Base-by-base conservation (phyloP, 305 asterid species). In the Fraxinus dipetala region DNA sequence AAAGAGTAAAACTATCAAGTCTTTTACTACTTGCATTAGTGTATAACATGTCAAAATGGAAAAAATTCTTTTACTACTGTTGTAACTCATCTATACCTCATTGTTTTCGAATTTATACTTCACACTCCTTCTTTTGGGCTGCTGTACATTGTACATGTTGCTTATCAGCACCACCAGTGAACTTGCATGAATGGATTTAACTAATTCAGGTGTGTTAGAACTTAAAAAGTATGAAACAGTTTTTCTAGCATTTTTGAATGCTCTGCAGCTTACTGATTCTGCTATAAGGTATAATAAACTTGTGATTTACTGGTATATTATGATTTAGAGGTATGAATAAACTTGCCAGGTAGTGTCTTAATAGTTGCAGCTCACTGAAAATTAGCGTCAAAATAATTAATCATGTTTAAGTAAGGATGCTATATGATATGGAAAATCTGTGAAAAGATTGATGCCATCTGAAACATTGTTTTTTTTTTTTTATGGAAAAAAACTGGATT, bases 371-470 rank as follows among this genome's bases (percentile, higher is more conserved):
- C 81, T 76, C 18, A 18, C 22, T 48, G 2, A 34, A 26, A 18
- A 20, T 16, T 69, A 30, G 16, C 22, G 24, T 77, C 34, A 40
- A 65, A 40, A 35, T 78, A 76, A 40, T 24, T 74, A 54, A 28
- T 82, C 75, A 13, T 45, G 18, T 76, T 8, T 73, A 35, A 81
- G 77, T 48, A 61, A 81, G 18, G 65, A 34, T 61, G 43, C 36
- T 82, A 56, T 76, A 22, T 63, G 43, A 28, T 67, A 26, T 85
- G 72, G 79, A 31, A 76, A 78, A 70, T 69, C 61, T 28, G 30
- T 69, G 70, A 72, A 79, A 70, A 34, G 26, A 14, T 31, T 61
- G 73, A 76, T 59, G 30, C 63, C 45, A 43, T 30, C 35, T 79
- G 45, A 31, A 63, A 51, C 20, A 14, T 78, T 76, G 63, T 36